Evolutionary conservation across 495 filamentous ascomycete species (phyloP).

Genomic region (Trichocladium uniseriatum): DNA sequence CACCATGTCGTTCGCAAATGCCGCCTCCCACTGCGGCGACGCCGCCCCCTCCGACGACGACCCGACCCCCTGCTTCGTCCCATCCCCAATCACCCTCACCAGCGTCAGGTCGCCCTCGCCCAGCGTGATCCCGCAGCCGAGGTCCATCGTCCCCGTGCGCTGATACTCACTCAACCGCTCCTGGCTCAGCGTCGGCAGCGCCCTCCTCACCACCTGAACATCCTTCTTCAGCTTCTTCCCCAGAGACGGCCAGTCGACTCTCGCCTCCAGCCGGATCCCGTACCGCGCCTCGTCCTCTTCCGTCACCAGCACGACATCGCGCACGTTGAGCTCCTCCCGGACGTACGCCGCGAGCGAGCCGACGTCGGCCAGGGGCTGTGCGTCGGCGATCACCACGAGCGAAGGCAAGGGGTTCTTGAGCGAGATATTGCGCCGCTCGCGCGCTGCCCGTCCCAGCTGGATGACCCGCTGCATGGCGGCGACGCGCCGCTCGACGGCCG

Average conservation of each 20-base stretch:
- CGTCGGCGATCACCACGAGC: conserved; percentile 75
- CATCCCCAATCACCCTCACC: too few species aligned
- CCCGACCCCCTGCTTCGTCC: too few species aligned
- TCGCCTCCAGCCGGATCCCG: conserved; percentile 70
- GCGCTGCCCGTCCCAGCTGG: conserved; percentile 66
- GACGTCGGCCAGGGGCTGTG: conserved; percentile 69
- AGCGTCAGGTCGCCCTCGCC: neutral
- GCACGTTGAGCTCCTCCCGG: too few species aligned
- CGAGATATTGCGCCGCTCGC: conserved; percentile 72
- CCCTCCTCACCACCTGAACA: conserved; percentile 74
- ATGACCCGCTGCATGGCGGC: conserved; percentile 80
- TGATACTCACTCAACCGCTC: conserved; percentile 61
- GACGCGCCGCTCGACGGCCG: conserved; percentile 69
- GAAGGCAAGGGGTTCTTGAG: conserved; percentile 79
- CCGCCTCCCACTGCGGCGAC: neutral
- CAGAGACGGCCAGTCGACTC: conserved; percentile 77
- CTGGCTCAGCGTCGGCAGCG: conserved; percentile 62
- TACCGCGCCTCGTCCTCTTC: conserved; percentile 70
- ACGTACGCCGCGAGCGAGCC: too few species aligned
- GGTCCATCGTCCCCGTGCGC: conserved; percentile 4
- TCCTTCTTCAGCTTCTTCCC: conserved; percentile 91
- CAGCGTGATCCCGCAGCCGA: neutral
- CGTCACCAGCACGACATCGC: too few species aligned
- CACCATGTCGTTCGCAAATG: neutral
- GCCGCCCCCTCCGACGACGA: too few species aligned